Conservation (phyloP, 2,329 filamentous ascomycete genomes). For the Dothistroma pini region DNA sequence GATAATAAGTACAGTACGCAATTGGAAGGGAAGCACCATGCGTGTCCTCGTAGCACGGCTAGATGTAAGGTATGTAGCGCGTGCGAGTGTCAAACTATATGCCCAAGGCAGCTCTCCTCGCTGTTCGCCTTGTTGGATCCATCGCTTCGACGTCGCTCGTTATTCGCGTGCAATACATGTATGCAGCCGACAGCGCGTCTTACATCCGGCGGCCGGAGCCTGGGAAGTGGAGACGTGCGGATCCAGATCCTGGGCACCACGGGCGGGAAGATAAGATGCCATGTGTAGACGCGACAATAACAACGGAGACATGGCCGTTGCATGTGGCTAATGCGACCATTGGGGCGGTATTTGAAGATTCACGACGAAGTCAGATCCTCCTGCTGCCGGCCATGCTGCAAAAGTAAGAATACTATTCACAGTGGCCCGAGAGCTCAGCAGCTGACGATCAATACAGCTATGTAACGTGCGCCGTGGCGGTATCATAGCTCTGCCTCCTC, state of each 20-base stretch:
- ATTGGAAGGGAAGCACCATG: too few relatives aligned
- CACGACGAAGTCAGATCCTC: too few relatives aligned
- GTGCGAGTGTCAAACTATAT: too few relatives aligned
- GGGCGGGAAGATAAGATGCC: not conserved
- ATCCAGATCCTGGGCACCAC: too few relatives aligned
- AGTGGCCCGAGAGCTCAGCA: not conserved
- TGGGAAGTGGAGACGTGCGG: not conserved
- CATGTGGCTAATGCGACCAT: too few relatives aligned
- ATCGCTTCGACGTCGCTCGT: not conserved
- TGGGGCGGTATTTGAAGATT: too few relatives aligned
- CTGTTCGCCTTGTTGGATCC: too few relatives aligned
- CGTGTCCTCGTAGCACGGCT: too few relatives aligned
- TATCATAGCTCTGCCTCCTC: not conserved
- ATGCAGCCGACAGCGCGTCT: not conserved
- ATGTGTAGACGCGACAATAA: not conserved
- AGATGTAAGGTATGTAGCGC: too few relatives aligned
- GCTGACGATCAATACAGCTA: not conserved
- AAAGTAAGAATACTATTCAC: not conserved
- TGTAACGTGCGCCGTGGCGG: not conserved
- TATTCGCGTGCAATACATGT: not conserved
- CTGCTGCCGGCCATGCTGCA: not conserved
- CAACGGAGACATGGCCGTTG: not conserved
- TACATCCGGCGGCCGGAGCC: not conserved
- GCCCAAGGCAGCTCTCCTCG: too few relatives aligned
- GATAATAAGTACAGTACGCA: too few relatives aligned